phyloP scores from a whole-genome alignment of 2,329 filamentous ascomycete species.

The Ceratocystis papillata region DNA sequence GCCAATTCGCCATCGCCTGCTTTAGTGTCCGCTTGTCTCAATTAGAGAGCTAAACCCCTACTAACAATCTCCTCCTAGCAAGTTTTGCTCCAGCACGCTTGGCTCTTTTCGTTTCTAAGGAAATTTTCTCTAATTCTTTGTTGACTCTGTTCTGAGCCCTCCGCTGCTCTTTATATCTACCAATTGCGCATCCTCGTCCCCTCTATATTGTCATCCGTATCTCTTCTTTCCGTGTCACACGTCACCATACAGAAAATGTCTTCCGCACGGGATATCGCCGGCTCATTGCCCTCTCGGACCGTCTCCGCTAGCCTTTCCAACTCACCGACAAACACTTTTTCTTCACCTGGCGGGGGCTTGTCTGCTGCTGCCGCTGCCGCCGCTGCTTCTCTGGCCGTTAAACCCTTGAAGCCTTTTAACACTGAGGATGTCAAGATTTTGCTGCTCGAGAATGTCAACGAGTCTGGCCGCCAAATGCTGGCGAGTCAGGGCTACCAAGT shows the following conservation, averaged over 20 bases:
- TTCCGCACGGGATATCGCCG: slow-evolving; percentile 40
- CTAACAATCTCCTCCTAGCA: background rate
- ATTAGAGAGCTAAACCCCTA: background rate
- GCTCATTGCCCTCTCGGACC: slow-evolving; percentile 33
- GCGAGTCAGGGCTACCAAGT: slow-evolving; percentile 87
- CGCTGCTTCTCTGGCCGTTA: slow-evolving; percentile 39
- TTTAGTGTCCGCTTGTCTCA: background rate
- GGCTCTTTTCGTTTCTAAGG: background rate
- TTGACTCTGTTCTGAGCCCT: background rate
- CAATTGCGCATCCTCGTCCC: too few relatives aligned
- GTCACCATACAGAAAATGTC: slow-evolving; percentile 15
- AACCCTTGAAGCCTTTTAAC: slow-evolving; percentile 88
- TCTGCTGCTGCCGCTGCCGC: slow-evolving; percentile 20
- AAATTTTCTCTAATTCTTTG: background rate
- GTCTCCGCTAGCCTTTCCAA: slow-evolving; percentile 55
- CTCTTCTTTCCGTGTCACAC: background rate
- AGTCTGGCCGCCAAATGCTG: slow-evolving; percentile 75
- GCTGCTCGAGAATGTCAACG: slow-evolving; percentile 89
- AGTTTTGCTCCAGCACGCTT: background rate
- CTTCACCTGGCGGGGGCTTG: slow-evolving; percentile 53
- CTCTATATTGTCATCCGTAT: background rate
- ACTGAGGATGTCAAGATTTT: slow-evolving; percentile 95
- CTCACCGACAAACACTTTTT: slow-evolving; percentile 64
- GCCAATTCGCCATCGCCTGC: background rate
- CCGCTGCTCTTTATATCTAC: background rate